Percentiles rank a stretch among this genome's conserved stretches.
phyloP scores from a whole-genome alignment of 2,329 filamentous ascomycete species.

The Colletotrichum trifolii region DNA sequence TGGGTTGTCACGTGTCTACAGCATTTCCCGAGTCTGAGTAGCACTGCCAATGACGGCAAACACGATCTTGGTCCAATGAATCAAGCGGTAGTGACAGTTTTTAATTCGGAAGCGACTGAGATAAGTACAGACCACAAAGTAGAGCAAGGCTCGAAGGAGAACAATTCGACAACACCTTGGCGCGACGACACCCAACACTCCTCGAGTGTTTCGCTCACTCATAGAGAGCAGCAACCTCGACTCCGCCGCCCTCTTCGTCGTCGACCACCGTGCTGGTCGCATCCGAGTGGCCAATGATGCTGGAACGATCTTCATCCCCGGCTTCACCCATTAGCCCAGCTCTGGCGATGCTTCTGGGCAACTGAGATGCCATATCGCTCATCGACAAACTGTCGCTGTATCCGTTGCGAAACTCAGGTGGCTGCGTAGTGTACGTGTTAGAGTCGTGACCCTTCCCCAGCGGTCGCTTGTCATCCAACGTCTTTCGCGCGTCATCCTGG shows the following conservation, averaged over 20 bases:
- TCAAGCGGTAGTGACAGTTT: too few relatives aligned
- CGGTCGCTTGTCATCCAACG: constrained; percentile 42
- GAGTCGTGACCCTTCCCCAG: constrained; percentile 47
- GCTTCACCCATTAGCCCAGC: too few relatives aligned
- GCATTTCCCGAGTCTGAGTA: too few relatives aligned
- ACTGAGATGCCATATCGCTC: background rate
- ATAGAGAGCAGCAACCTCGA: background rate
- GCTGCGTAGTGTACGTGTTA: constrained; percentile 40
- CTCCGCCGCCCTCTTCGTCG: background rate
- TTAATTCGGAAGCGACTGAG: too few relatives aligned
- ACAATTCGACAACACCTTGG: too few relatives aligned
- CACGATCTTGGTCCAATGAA: too few relatives aligned
- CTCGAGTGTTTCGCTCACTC: background rate
- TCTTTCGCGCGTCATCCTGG: constrained; percentile 42
- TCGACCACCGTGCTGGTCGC: too few relatives aligned
- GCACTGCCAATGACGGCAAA: too few relatives aligned
- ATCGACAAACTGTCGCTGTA: background rate
- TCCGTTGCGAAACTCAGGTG: background rate
- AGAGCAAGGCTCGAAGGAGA: too few relatives aligned
- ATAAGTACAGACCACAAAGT: too few relatives aligned
- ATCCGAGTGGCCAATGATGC: background rate
- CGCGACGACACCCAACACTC: too few relatives aligned
- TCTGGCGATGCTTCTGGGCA: background rate
- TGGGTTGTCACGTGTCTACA: too few relatives aligned
- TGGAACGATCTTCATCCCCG: background rate